A percentile compares a stretch with the other conserved stretches of the same genome.
phyloP scores from a whole-genome alignment of 1,139 yeast species.

The Debaryomycetaceae sp. region DNA sequence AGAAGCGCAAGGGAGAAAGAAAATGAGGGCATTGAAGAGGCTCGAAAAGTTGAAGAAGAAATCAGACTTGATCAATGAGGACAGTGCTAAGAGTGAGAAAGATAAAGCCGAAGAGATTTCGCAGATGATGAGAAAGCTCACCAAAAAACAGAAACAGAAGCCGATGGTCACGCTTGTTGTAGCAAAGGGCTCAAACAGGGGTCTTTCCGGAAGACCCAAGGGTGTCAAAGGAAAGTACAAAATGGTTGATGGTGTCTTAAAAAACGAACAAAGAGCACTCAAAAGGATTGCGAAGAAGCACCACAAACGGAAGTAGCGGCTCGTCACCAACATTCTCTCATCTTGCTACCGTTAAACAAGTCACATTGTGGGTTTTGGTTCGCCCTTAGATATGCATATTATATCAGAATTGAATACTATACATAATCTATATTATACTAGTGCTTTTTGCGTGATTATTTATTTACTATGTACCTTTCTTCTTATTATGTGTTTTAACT shows the following conservation, averaged over 20 bases:
- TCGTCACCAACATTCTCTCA: too few relatives aligned
- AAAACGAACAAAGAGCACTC: conserved; percentile 94
- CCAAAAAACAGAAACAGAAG: conserved; percentile 70
- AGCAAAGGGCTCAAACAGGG: conserved; percentile 84
- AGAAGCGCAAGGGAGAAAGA: conserved; percentile 96
- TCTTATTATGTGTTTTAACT: background rate
- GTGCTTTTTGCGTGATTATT: background rate
- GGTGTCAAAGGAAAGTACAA: conserved; percentile 97
- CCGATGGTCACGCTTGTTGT: conserved; percentile 87
- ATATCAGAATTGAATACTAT: background rate
- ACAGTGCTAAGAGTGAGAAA: conserved; percentile 78
- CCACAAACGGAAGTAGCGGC: conserved; percentile 3
- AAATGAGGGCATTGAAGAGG: conserved; percentile 86
- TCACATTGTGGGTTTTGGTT: background rate
- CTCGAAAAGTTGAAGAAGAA: conserved; percentile 91
- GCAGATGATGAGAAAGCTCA: conserved; percentile 76
- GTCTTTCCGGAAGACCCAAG: conserved; percentile 91
- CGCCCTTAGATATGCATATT: background rate
- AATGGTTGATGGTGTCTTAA: conserved; percentile 98
- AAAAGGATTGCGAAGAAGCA: conserved; percentile 85
- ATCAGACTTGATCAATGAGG: conserved; percentile 88
- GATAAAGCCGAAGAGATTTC: conserved; percentile 94
- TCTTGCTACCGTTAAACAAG: too few relatives aligned
- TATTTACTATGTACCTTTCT: background rate
- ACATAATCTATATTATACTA: background rate